These are phyloP conservation scores for Comarum palustre DNA, from an alignment of 306 rosid genomes.

Conservation along the genomic window DNA sequence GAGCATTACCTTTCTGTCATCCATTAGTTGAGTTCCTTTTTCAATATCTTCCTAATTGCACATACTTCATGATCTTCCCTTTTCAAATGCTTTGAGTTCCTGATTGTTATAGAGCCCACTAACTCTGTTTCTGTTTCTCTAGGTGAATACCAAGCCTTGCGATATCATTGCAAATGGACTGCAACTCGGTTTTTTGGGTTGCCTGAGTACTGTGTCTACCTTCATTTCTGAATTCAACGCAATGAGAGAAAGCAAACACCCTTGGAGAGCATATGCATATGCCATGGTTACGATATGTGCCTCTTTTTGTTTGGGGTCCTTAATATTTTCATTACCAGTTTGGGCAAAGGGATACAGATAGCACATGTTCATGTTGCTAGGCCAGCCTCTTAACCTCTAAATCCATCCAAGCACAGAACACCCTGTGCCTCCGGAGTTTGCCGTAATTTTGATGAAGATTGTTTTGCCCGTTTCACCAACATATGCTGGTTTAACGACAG, in stretches of 20 bases:
- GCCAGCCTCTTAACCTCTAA: neutral
- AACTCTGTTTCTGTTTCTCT: conserved; percentile 27
- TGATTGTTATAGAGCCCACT: neutral
- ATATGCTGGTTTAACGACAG: neutral
- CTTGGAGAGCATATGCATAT: conserved; percentile 72
- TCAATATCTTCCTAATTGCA: too few species aligned
- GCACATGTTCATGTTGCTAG: neutral
- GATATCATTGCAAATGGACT: conserved; percentile 53
- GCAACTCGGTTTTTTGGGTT: conserved; percentile 72
- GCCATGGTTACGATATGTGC: conserved; percentile 50
- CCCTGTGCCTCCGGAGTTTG: neutral
- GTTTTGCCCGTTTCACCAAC: neutral
- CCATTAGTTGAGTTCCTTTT: neutral
- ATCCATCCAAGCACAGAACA: neutral
- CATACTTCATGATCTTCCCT: neutral
- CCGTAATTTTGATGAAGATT: neutral
- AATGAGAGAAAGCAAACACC: conserved; percentile 61
- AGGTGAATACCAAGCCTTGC: conserved; percentile 52
- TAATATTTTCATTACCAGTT: conserved; percentile 62
- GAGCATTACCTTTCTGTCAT: neutral
- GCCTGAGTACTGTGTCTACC: conserved; percentile 88
- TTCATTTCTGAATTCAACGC: conserved; percentile 77
- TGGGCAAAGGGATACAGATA: conserved; percentile 53
- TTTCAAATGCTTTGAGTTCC: neutral
- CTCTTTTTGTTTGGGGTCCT: conserved; percentile 57